phyloP scores from a whole-genome alignment of 2,329 filamentous ascomycete species.

The Botrytis hyacinthi region DNA sequence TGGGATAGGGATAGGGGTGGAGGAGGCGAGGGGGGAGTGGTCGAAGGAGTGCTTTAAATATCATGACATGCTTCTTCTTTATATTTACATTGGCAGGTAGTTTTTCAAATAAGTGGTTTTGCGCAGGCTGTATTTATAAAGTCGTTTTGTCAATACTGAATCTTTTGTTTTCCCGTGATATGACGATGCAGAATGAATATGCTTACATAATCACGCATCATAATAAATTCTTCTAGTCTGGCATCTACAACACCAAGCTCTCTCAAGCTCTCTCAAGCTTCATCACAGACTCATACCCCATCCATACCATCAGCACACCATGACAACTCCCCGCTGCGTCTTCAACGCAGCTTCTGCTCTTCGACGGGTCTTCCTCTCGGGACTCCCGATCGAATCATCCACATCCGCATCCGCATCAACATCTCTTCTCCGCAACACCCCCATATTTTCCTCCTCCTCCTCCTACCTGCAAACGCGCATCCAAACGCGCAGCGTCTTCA shows the following conservation, averaged over 20 bases:
- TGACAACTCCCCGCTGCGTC: constrained; percentile 36
- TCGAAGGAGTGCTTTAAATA: constrained; percentile 8
- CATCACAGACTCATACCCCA: background rate
- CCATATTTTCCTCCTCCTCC: background rate
- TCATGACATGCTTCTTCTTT: constrained; percentile 24
- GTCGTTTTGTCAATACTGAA: background rate
- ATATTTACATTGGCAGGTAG: background rate
- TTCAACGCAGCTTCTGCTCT: constrained; percentile 49
- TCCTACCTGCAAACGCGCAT: constrained; percentile 10
- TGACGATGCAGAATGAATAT: background rate
- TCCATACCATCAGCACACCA: constrained; percentile 16
- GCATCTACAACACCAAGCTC: background rate
- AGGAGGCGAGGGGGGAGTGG: background rate
- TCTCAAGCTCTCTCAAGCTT: background rate
- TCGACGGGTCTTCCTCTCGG: constrained; percentile 47
- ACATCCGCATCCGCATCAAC: constrained; percentile 33
- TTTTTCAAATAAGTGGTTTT: background rate
- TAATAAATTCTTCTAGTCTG: constrained; percentile 3
- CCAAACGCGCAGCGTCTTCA: constrained; percentile 12
- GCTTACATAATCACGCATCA: constrained; percentile 11
- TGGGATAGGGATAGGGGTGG: background rate
- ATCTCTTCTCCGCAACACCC: constrained; percentile 28
- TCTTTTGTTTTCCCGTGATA: constrained; percentile 14
- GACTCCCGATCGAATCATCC: constrained; percentile 34
- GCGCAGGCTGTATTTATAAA: background rate